phyloP scores from a whole-genome alignment of 2,329 filamentous ascomycete species.

The Xylariaceae sp. region DNA sequence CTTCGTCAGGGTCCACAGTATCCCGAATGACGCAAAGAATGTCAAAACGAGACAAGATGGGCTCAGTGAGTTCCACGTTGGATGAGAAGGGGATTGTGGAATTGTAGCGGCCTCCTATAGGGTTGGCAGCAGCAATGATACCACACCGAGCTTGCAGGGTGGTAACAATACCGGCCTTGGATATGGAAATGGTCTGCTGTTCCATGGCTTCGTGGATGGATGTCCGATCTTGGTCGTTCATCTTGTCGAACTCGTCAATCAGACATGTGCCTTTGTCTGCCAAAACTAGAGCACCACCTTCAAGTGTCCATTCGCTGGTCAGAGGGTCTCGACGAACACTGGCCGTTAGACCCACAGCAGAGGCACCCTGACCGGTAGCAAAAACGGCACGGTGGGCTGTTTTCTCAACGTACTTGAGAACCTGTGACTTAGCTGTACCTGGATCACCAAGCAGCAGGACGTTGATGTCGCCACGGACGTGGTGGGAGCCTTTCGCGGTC shows the following conservation, averaged over 20 bases:
- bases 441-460: slow-evolving; percentile 93
- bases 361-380: slow-evolving; percentile 94
- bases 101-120: slow-evolving; percentile 93
- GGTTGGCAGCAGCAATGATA: slow-evolving; percentile 94
- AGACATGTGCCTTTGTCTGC: slow-evolving; percentile 92
- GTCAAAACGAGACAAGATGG: slow-evolving; percentile 95
- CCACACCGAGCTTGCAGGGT: slow-evolving; percentile 93
- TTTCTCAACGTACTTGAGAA: slow-evolving; percentile 96
- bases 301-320: slow-evolving; percentile 94
- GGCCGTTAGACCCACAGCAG: slow-evolving; percentile 93
- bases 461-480: slow-evolving; percentile 96
- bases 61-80: slow-evolving; percentile 95
- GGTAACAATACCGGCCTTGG: slow-evolving; percentile 96
- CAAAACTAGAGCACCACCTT: slow-evolving; percentile 90
- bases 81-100: slow-evolving; percentile 91
- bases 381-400: slow-evolving; percentile 96
- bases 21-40: slow-evolving; percentile 95
- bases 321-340: slow-evolving; percentile 92
- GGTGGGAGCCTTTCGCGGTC: slow-evolving; percentile 78
- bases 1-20: slow-evolving; percentile 85
- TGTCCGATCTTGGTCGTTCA: slow-evolving; percentile 98
- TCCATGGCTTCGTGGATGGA: slow-evolving; percentile 99
- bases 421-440: slow-evolving; percentile 95
- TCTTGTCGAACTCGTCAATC: slow-evolving; percentile 99
- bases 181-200: slow-evolving; percentile 98